Evolutionary conservation across 2,329 filamentous ascomycete genomes (phyloP), one percentile per base, ranked within the genome.

Genomic region (Colletotrichum sp.): DNA sequence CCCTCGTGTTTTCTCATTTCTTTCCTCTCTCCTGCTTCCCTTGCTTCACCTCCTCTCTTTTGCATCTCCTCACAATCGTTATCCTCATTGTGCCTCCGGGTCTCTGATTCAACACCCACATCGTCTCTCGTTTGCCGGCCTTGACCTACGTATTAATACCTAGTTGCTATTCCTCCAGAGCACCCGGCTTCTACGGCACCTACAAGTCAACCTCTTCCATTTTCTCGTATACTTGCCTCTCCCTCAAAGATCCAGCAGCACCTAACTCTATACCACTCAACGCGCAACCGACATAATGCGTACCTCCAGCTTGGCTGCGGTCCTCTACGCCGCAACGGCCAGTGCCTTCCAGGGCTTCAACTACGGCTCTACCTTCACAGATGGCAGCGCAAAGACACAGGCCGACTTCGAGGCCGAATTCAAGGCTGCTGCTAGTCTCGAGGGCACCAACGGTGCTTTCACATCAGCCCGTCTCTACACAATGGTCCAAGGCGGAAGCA

Each of bases 381-480:
- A 92, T 80, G 90, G 92, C 77, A 85, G 88, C 39, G 85, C 88
- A 81, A 94, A 94, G 86, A 79, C 80, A 69, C 90, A 94, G 81
- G 80, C 88, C 15, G 92, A 95, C 82, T 96, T 94, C 84, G 91
- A 94, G 87, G 86, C 89, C 80, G 91, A 94, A 85, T 95, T 95
- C 89, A 91, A 89, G 78, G 87, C 89, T 5, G 93, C 94, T 32
- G 89, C 92, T 79, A 87, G 86, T 67, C 91, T 96, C 18, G 87
- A 88, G 26, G 93, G 93, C 60, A 92, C 93, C 70, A 86, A 88
- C 26, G 91, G 91, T 62, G 84, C 81, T 69, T 95, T 94, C 87
- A 94, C 87, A 80, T 93, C 90, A 76, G 94, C 92, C 59, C 92
- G 94, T 76, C 88, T 95, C n/a, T 96, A 94, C 86, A 95, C 94